Base-by-base conservation (phyloP, 2,329 filamentous ascomycete genomes). In the Fusarium albidum region DNA sequence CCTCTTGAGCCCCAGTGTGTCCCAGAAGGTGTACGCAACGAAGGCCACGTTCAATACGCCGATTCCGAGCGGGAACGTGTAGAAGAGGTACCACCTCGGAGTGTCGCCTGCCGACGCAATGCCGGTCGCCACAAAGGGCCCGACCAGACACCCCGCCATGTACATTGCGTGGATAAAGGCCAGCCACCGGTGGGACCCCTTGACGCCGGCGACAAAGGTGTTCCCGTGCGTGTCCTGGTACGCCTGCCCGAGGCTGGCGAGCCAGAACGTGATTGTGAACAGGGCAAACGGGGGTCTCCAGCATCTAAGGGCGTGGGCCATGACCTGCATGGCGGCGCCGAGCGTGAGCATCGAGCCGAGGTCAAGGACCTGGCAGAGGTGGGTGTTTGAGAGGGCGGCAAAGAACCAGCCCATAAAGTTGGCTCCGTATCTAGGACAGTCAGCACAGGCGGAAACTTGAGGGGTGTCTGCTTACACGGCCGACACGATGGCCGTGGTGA, bases 91-190 rank as follows among this genome's bases (percentile, higher is more conserved):
- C 84, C 84, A 88, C 6, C 70, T 72, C 1, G 71, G 69, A 1
- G 60, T 40, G 0, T 51, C 46, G 2, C 66, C 71, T 0, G 71
- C 66, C 0, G 76, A 75, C 0, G 82, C 82, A n/a, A 86, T 73
- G 0, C 75, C 76, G 0, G 78, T 82, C 1, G 79, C 77, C 2
- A 79, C 77, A 39, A 88, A 83, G 0, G 85, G 85, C 0, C 78
- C 80, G 5, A 84, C 75, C 3, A 88, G 74, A 39, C 80, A 81
- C 0, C 85, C 85, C 0, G 80, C 77, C 63, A 75, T 76, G 60
- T 85, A 88, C 77, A 83, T 84, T 9, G 84, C 85, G 56, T 88
- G 86, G 13, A 88, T 85, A 47, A 87, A 82, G 0, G 83, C 82
- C 0, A 88, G 73, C 81, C 83, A 87, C 5, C 83, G 73, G 63